phyloP scores from a whole-genome alignment of 1,284 basidiomycete genomes.

The Tilletia indica region DNA sequence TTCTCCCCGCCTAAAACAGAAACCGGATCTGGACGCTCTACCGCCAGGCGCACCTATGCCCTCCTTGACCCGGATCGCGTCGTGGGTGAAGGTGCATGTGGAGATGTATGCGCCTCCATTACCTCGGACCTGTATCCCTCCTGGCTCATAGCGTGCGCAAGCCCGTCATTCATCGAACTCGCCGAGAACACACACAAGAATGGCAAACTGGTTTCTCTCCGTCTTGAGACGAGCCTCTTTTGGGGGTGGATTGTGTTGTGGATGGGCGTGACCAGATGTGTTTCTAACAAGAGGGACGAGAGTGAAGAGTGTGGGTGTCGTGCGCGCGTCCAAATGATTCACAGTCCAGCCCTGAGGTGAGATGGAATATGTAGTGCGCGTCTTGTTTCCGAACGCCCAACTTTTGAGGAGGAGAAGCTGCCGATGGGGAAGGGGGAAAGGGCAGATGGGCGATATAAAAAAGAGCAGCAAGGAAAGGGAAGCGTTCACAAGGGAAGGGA shows the following conservation, averaged over 20 bases:
- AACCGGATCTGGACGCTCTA: constrained; percentile 1
- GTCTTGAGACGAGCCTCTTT: no score
- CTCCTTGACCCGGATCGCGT: neutral
- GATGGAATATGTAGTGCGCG: no score
- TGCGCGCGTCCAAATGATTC: neutral
- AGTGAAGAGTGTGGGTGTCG: neutral
- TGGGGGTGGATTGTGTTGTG: no score
- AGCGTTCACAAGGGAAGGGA: neutral
- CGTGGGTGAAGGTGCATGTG: neutral
- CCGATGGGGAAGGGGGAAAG: neutral
- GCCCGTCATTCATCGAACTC: no score
- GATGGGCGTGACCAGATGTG: neutral
- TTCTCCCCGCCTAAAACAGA: neutral
- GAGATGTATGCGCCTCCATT: constrained; percentile 10
- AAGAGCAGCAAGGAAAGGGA: neutral
- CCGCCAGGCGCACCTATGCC: neutral
- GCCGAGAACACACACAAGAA: no score
- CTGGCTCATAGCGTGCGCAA: neutral
- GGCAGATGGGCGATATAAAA: neutral
- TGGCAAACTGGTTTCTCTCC: no score
- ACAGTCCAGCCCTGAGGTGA: no score
- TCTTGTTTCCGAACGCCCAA: no score
- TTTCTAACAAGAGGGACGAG: neutral
- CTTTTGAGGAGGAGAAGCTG: neutral
- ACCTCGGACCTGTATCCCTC: neutral